A percentile compares a stretch with the other conserved stretches of the same genome.
These are phyloP conservation scores for Linnemannia exigua DNA, from an alignment of 192 early-diverging fungal species.

Conservation along the genomic window DNA sequence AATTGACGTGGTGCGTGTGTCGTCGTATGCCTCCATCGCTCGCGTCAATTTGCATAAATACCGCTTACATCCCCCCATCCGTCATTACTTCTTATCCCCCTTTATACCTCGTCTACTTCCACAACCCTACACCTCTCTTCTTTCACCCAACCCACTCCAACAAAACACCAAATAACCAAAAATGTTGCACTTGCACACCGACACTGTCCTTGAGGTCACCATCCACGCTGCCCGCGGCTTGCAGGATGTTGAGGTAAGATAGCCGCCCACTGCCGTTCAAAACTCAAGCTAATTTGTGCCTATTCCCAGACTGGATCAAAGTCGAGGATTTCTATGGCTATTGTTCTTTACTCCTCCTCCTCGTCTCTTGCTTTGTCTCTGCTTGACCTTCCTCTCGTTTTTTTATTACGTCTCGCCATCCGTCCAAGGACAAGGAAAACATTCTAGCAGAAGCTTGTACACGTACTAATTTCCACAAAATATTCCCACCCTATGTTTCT, in stretches of 20 bases:
- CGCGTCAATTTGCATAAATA: conserved; percentile 7
- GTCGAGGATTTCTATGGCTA: too few species aligned
- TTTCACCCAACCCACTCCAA: background rate
- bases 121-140: background rate
- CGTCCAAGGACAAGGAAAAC: background rate
- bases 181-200: conserved; percentile 8
- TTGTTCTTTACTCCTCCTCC: too few species aligned
- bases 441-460: background rate
- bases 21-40: background rate
- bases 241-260: conserved; percentile 30
- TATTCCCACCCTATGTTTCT: background rate
- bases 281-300: too few species aligned
- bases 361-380: too few species aligned
- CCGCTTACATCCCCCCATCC: background rate
- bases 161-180: background rate
- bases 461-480: background rate
- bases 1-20: conserved; percentile 3
- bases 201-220: conserved; percentile 11
- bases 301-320: too few species aligned
- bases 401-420: background rate
- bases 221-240: conserved; percentile 15
- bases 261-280: too few species aligned
- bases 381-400: too few species aligned
- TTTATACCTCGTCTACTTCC: background rate
- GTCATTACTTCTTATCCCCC: background rate